Evolutionary conservation across 345 rosid species (phyloP).

Genomic region (Crucihimalaya himalaica): DNA sequence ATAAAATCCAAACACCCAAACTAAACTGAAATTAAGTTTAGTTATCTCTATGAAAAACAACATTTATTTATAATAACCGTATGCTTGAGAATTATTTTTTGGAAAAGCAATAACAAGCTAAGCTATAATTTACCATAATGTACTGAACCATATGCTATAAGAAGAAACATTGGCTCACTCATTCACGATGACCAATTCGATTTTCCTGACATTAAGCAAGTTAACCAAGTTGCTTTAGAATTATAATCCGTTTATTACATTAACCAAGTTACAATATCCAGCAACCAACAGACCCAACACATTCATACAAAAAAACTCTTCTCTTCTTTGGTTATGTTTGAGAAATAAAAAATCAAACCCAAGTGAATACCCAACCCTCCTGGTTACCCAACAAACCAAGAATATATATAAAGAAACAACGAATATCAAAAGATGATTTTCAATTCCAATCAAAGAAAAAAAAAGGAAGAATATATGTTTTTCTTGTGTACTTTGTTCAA

Average conservation of each 20-base stretch:
- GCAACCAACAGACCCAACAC: slow-evolving; percentile 20
- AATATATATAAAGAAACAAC: slow-evolving; percentile 17
- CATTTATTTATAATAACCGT: neutral
- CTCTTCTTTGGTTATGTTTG: slow-evolving; percentile 34
- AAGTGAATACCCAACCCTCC: slow-evolving; percentile 9
- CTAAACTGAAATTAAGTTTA: neutral
- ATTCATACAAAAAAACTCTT: slow-evolving; percentile 12
- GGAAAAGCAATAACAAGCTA: no score
- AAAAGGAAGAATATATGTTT: slow-evolving; percentile 4
- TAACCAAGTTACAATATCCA: slow-evolving; percentile 20
- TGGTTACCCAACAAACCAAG: slow-evolving; percentile 31
- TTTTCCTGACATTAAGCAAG: no score
- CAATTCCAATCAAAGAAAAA: slow-evolving; percentile 27
- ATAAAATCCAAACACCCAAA: neutral
- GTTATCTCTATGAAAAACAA: neutral
- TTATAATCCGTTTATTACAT: slow-evolving; percentile 14
- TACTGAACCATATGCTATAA: no score
- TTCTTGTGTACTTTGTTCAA: slow-evolving; percentile 9
- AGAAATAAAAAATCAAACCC: slow-evolving; percentile 27
- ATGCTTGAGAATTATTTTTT: neutral
- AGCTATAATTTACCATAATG: no score
- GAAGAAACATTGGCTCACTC: no score
- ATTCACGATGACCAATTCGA: no score
- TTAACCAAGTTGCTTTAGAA: neutral
- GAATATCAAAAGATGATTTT: slow-evolving; percentile 21